Evolutionary conservation across 805 yeast species (phyloP).

Genomic region (Teunomyces barrocoloradensis): DNA sequence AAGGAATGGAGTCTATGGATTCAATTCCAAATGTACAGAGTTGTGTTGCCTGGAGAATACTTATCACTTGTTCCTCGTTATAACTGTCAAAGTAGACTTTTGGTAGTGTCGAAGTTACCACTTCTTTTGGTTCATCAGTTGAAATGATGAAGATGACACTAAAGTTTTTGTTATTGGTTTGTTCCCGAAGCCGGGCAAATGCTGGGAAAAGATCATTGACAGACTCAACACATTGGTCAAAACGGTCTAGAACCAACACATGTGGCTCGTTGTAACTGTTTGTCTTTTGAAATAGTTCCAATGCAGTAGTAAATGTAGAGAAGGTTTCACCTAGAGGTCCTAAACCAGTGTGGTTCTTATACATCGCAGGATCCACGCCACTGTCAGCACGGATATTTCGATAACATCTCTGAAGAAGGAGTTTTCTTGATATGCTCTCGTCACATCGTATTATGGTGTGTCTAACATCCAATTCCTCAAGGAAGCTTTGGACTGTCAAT

Average conservation of each 20-base stretch:
- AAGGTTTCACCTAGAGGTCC: constrained; percentile 40
- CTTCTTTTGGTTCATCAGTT: constrained; percentile 35
- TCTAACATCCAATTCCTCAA: constrained; percentile 25
- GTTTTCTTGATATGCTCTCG: constrained; percentile 39
- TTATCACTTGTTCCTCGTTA: constrained; percentile 30
- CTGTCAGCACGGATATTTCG: constrained; percentile 36
- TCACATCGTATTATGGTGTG: constrained; percentile 42
- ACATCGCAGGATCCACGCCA: constrained; percentile 21
- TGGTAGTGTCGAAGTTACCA: constrained; percentile 41
- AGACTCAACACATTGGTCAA: constrained; percentile 47
- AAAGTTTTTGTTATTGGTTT: constrained; percentile 29
- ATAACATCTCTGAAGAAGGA: constrained; percentile 42
- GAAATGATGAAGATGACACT: constrained; percentile 40
- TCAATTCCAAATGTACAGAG: constrained; percentile 21
- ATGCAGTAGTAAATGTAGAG: constrained; percentile 36
- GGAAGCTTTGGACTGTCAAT: constrained; percentile 29
- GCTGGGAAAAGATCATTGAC: constrained; percentile 39
- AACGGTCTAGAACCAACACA: constrained; percentile 45
- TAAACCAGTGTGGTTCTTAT: constrained; percentile 16
- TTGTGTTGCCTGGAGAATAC: constrained; percentile 33
- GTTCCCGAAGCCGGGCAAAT: constrained; percentile 44
- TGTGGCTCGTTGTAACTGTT: constrained; percentile 32
- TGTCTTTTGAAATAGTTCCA: constrained; percentile 37
- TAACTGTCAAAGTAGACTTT: constrained; percentile 40
- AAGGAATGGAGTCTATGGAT: constrained; percentile 12